Conservation (phyloP, 1,139 yeast genomes). For the Taiozyma onychis region DNA sequence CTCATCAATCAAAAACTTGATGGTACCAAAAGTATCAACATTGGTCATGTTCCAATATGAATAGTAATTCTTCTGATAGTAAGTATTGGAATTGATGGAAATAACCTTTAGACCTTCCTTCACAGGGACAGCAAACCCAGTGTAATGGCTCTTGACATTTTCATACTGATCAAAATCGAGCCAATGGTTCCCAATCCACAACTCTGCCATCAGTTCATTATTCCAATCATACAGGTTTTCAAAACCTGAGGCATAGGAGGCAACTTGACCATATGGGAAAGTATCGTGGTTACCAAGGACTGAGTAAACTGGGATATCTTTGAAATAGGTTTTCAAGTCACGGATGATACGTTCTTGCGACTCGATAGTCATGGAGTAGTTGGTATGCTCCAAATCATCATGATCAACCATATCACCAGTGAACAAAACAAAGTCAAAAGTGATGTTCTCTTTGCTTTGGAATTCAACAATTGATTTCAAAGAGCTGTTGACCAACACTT, state of each 20-base stretch:
- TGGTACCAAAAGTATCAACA: conserved; percentile 60
- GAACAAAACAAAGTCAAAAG: conserved; percentile 56
- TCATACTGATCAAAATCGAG: conserved; percentile 12
- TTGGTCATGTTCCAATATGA: conserved; percentile 46
- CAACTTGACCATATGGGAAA: conserved; percentile 66
- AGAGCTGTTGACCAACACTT: conserved; percentile 49
- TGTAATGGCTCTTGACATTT: conserved; percentile 38
- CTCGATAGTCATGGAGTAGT: conserved; percentile 40
- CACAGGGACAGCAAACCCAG: conserved; percentile 58
- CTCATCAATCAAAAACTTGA: conserved; percentile 57
- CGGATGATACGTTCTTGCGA: conserved; percentile 49
- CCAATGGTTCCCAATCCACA: conserved; percentile 51
- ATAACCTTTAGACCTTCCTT: conserved; percentile 54
- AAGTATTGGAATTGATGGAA: conserved; percentile 61
- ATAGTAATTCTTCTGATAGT: conserved; percentile 61
- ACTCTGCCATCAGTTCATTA: conserved; percentile 50
- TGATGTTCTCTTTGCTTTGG: conserved; percentile 27
- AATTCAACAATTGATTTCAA: conserved; percentile 39
- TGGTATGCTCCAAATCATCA: conserved; percentile 40
- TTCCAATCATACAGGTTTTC: conserved; percentile 53
- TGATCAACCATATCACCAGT: conserved; percentile 71
- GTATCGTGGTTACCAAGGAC: conserved; percentile 71
- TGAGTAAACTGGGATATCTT: conserved; percentile 54
- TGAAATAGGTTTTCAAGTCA: conserved; percentile 49
- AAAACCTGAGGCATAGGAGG: conserved; percentile 46